phyloP scores from a whole-genome alignment of 257 asterid genomes.

The Oldenlandia corymbosa region DNA sequence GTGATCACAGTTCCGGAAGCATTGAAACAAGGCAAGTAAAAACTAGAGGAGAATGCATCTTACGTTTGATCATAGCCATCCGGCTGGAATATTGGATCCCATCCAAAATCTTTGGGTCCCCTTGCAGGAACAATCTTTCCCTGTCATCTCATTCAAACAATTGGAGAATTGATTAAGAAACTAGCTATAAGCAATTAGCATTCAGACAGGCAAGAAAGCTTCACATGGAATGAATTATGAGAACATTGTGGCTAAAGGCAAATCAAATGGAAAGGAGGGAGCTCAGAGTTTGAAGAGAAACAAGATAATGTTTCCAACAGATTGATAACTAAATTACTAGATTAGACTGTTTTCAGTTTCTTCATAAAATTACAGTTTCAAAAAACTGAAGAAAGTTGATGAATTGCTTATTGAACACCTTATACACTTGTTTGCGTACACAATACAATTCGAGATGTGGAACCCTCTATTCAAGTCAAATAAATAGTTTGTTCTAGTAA shows the following conservation, averaged over 20 bases:
- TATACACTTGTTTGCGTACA: neutral
- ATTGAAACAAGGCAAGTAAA: neutral
- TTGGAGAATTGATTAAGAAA: neutral
- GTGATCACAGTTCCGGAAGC: no score
- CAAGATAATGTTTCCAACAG: no score
- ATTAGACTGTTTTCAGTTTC: neutral
- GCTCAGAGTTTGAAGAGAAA: no score
- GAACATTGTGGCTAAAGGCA: no score
- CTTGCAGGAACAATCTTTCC: conserved; percentile 87
- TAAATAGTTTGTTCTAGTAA: neutral
- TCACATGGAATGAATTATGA: neutral
- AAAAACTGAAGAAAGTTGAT: neutral
- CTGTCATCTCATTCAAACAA: conserved; percentile 36
- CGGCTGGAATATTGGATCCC: conserved; percentile 96
- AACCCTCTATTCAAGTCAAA: neutral
- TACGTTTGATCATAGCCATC: conserved; percentile 86
- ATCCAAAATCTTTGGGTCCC: conserved; percentile 92
- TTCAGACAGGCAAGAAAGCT: neutral
- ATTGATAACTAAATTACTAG: no score
- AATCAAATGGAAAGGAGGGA: no score
- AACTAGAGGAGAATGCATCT: conserved; percentile 4
- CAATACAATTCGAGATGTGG: neutral
- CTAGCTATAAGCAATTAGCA: neutral
- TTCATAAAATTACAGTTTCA: neutral
- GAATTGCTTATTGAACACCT: neutral